A percentile compares a stretch with the other conserved stretches of the same genome.
Conservation (phyloP, 1,284 basidiomycete genomes). For the Crucibulum parvulum region DNA sequence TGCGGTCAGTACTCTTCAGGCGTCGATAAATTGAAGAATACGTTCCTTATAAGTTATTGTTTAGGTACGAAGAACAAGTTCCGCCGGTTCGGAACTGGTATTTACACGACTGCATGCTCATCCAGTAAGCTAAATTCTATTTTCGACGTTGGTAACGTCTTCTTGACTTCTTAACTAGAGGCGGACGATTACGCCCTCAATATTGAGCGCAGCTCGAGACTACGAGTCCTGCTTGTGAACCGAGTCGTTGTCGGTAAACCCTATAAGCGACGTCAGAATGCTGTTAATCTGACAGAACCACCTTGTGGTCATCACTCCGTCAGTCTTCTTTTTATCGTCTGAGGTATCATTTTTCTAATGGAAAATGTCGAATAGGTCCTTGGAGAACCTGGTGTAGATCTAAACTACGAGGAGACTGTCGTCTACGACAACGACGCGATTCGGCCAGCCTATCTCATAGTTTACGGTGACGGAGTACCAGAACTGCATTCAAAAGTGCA, state of each 20-base stretch:
- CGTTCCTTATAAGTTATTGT: neutral
- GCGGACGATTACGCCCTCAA: slow-evolving; percentile 64
- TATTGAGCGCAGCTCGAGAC: slow-evolving; percentile 39
- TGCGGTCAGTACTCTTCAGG: slow-evolving; percentile 49
- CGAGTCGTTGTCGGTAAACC: slow-evolving; percentile 68
- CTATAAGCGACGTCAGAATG: slow-evolving; percentile 52
- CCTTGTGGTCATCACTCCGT: slow-evolving; percentile 66
- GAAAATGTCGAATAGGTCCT: slow-evolving; percentile 34
- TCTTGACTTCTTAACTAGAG: slow-evolving; percentile 41
- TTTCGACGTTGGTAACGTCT: neutral
- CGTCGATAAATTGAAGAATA: neutral
- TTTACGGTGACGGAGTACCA: slow-evolving; percentile 45
- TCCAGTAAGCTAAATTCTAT: slow-evolving; percentile 51
- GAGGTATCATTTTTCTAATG: neutral
- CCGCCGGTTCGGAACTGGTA: slow-evolving; percentile 66
- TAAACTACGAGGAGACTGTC: slow-evolving; percentile 69
- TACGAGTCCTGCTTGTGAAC: slow-evolving; percentile 57
- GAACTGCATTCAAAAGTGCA: slow-evolving; percentile 25
- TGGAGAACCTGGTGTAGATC: slow-evolving; percentile 59
- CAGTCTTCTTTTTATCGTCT: slow-evolving; percentile 17
- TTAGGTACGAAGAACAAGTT: slow-evolving; percentile 62
- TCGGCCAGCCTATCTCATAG: slow-evolving; percentile 61
- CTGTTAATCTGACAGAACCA: slow-evolving; percentile 49
- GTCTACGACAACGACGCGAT: slow-evolving; percentile 66
- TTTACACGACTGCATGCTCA: slow-evolving; percentile 66